Evolutionary conservation across 495 filamentous ascomycete genomes (phyloP).

Genomic region (Xylaria curta): DNA sequence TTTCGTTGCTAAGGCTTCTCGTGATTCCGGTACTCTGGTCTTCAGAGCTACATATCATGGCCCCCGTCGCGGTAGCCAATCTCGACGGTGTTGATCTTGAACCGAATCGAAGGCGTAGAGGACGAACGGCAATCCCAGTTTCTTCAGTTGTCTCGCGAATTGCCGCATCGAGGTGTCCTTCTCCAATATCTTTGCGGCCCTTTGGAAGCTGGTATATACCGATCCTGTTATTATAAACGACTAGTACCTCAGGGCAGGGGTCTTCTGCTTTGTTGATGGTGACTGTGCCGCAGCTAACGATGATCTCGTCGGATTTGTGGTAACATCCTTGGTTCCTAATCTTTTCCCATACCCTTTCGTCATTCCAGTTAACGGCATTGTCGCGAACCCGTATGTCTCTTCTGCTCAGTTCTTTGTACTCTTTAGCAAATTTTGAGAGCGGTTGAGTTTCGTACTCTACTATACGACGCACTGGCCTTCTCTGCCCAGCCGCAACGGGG

Average conservation of each 20-base stretch:
- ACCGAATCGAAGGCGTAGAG: slow-evolving; percentile 46
- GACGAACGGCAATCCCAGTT: slow-evolving; percentile 46
- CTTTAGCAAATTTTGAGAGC: slow-evolving; percentile 27
- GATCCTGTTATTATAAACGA: slow-evolving; percentile 51
- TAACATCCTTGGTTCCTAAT: slow-evolving; percentile 36
- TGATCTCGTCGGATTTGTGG: slow-evolving; percentile 46
- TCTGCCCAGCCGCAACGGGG: slow-evolving; percentile 20
- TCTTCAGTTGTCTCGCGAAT: slow-evolving; percentile 56
- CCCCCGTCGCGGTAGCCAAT: slow-evolving; percentile 21
- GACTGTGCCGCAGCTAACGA: slow-evolving; percentile 55
- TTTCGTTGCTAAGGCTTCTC: slow-evolving; percentile 38
- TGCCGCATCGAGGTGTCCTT: slow-evolving; percentile 48
- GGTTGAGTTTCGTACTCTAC: slow-evolving; percentile 26
- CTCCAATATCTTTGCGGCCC: slow-evolving; percentile 53
- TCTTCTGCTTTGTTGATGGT: slow-evolving; percentile 46
- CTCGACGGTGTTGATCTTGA: slow-evolving; percentile 42
- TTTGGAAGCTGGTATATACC: slow-evolving; percentile 55
- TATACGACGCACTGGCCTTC: slow-evolving; percentile 19
- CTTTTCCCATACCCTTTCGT: slow-evolving; percentile 40
- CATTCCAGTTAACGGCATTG: slow-evolving; percentile 38
- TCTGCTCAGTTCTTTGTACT: slow-evolving; percentile 31
- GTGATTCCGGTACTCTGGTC: slow-evolving; percentile 38
- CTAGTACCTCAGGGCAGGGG: slow-evolving; percentile 39
- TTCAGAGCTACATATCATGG: slow-evolving; percentile 31
- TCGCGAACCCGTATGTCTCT: slow-evolving; percentile 34